phyloP scores from a whole-genome alignment of 2,329 filamentous ascomycete genomes.

The Talaromyces sp. region DNA sequence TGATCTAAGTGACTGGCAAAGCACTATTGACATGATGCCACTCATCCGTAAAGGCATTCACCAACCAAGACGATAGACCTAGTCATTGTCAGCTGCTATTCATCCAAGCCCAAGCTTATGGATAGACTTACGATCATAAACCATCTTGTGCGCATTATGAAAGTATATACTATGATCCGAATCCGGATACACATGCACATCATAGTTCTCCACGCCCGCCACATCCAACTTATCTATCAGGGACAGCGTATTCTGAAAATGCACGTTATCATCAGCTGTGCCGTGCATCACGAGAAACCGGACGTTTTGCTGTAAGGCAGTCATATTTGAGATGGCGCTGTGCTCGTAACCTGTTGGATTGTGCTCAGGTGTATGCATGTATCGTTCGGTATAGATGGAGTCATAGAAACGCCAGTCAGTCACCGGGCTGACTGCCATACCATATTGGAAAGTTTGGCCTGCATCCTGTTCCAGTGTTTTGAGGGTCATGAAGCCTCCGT shows the following conservation, averaged over 20 bases:
- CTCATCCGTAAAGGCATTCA: constrained; percentile 17
- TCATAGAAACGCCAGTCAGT: constrained; percentile 69
- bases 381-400: constrained; percentile 54
- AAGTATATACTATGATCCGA: constrained; percentile 94
- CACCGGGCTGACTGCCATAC: constrained; percentile 97
- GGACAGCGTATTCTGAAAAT: constrained; percentile 88
- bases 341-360: constrained; percentile 74
- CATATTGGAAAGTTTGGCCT: constrained; percentile 87
- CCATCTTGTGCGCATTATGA: constrained; percentile 84
- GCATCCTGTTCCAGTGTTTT: constrained; percentile 92
- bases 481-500: constrained; percentile 89
- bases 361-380: constrained; percentile 90
- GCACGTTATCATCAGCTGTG: constrained; percentile 94
- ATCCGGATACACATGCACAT: constrained; percentile 94
- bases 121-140: constrained; percentile 77
- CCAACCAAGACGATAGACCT: constrained; percentile 17
- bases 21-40: constrained; percentile 16
- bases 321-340: constrained; percentile 69
- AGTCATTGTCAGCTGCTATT: background rate
- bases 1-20: background rate
- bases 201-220: constrained; percentile 81
- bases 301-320: constrained; percentile 69
- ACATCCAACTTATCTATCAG: constrained; percentile 84
- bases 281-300: constrained; percentile 96
- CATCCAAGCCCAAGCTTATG: background rate